Base-by-base conservation (phyloP, 2,329 filamentous ascomycete species). In the Fusarium piperis region DNA sequence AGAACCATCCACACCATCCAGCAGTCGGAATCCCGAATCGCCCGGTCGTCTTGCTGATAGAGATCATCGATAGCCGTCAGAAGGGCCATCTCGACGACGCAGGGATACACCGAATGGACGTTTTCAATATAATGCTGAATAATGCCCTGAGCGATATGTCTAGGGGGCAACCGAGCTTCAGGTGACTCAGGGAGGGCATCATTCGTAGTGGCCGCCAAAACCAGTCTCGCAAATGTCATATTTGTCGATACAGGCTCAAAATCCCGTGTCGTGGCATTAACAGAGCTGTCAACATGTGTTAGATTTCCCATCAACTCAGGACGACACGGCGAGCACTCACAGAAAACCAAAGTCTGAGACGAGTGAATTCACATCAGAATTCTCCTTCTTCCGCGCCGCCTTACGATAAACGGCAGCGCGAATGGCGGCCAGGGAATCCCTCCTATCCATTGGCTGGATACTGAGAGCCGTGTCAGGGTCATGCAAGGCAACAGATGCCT, bases 261-360 rank as follows among this genome's bases (percentile, higher is more conserved):
- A 80, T 98, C 96, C 78, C 94, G 89, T 2, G 95, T 95, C 0
- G 95, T 98, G 30, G 96, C 95, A 83, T 97, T 97, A 78, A 99
- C 94, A 6, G 95, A 94, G 62, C 94, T 96, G 15, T 28, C n/a
- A 16, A 15, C 6, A 32, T 16, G 52, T 48, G 52, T 74, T 52
- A 75, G 67, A 28, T 12, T 16, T 18, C 36, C n/a, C 44, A 30
- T 30, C 44, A 51, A 32, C 16, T n/a, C 23, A 11, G 11, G 32
- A 63, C 16, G 16, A 41, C 26, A 48, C 28, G 12, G 13, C 41
- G 4, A 52, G 64, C 44, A 51, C 91, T 81, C 80, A 97, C 91
- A 98, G 83, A 77, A 94, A 95, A 60, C 95, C 95, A 85, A 98
- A 97, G 77, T 97, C 95, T 1, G 95, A 97, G 23, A 98, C 93